Percentiles rank a stretch among this genome's conserved stretches.
Conservation (phyloP, 805 yeast species). For the Kluyveromyces nonfermentans region DNA sequence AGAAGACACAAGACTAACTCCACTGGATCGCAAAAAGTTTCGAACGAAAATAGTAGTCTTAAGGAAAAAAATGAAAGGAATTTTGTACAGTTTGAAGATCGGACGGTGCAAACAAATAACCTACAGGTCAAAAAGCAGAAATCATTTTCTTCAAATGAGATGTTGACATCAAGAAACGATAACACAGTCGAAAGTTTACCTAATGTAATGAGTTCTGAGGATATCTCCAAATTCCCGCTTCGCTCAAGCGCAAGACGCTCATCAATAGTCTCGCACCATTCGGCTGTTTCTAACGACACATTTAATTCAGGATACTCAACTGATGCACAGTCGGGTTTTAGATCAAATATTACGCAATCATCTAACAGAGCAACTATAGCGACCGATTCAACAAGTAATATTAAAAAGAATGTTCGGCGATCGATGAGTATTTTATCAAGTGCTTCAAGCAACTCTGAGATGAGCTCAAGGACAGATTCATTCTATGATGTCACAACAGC, state of each 20-base stretch:
- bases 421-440: slow-evolving; percentile 31
- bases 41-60: not conserved
- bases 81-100: slow-evolving; percentile 5
- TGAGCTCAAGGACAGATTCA: slow-evolving; percentile 33
- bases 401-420: slow-evolving; percentile 18
- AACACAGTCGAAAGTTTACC: not conserved
- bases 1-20: slow-evolving; percentile 7
- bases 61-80: not conserved
- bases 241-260: slow-evolving; percentile 34
- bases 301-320: slow-evolving; percentile 45
- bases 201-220: slow-evolving; percentile 7
- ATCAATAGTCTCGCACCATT: slow-evolving; percentile 43
- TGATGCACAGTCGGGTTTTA: slow-evolving; percentile 12
- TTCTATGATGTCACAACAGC: slow-evolving; percentile 33
- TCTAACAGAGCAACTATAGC: not conserved
- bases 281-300: slow-evolving; percentile 38
- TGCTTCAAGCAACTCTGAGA: slow-evolving; percentile 32
- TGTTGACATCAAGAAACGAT: slow-evolving; percentile 8
- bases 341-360: slow-evolving; percentile 7
- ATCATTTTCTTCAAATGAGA: slow-evolving; percentile 20
- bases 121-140: slow-evolving; percentile 19
- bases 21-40: slow-evolving; percentile 4
- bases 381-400: not conserved
- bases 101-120: slow-evolving; percentile 1
- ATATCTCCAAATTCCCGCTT: slow-evolving; percentile 9